Base-by-base conservation (phyloP, 2,329 filamentous ascomycete genomes). In the Colletotrichum sp. region DNA sequence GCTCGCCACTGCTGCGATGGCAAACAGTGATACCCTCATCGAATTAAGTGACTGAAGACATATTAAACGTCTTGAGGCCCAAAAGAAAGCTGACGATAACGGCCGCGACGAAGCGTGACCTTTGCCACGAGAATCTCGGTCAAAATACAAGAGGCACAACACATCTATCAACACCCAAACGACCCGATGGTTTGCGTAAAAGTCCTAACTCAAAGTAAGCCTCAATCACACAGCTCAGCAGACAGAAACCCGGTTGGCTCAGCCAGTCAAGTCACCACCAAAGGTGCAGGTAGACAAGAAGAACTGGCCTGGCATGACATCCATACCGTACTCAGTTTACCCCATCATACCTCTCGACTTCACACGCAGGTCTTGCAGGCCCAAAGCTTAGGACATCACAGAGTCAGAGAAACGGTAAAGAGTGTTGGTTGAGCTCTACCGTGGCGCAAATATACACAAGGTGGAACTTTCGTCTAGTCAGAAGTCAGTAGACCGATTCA, bases 21-120 rank as follows among this genome's bases (percentile, higher is more conserved):
- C 12, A 4, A 67, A 21, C 5, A 75, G 13, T 10, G 69, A 58
- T 13, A 5, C 6, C 55, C 43, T 75, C 72, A 75, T 75, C 10
- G 3, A 3, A 52, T 4, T 30, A 18, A 15, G 13, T n/a, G 21
- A 24, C 43, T 24, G n/a, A 52, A 13, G 43, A 8, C 10, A 13
- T 4, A 2, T 8, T 2, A 2, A 13, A 10, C n/a, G n/a, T 21
- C 6, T 52, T 3, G 4, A 52, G 2, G 10, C 12, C n/a, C n/a
- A 21, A 13, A 24, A 8, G 10, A 13, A 24, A 21, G 38, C 6
- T 7, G 9, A 12, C 9, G 38, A n/a, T 3, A 3, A 48, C 16
- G 36, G 16, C 3, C 16, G 36, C n/a, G 4, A 48, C 5, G 18
- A 48, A 21, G 38, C 43, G 10, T 13, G 7, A 8, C 43, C n/a